Evolutionary conservation across 805 yeast species (phyloP).

Genomic region (Candida ascalaphidarum): DNA sequence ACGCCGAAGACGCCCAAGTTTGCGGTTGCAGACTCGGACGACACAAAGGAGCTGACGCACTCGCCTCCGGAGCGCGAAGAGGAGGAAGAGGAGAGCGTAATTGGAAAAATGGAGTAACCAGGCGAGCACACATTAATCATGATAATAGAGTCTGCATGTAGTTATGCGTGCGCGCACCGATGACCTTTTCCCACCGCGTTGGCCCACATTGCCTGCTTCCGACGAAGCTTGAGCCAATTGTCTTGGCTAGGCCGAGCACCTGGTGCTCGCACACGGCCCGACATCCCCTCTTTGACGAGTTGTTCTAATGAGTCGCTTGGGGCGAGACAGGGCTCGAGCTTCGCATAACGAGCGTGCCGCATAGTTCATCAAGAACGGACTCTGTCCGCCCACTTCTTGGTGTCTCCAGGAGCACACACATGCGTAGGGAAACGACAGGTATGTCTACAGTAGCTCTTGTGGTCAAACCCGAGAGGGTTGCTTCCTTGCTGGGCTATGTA

Average conservation of each 20-base stretch:
- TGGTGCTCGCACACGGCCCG: conserved; percentile 7
- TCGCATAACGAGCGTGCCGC: conserved; percentile 31
- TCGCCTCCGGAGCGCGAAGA: too few relatives aligned
- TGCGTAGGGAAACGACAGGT: conserved; percentile 1
- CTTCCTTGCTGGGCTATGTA: not conserved
- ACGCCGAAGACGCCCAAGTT: too few relatives aligned
- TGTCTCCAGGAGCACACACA: conserved; percentile 45
- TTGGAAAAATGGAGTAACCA: conserved; percentile 3
- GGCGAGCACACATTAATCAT: too few relatives aligned
- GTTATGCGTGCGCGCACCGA: too few relatives aligned
- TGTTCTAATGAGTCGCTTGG: conserved; percentile 34
- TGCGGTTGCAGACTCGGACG: too few relatives aligned
- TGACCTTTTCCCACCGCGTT: too few relatives aligned
- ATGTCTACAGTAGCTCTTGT: not conserved
- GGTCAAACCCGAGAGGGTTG: not conserved
- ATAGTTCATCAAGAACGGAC: conserved; percentile 36
- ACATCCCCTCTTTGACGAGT: conserved; percentile 29
- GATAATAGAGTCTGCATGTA: too few relatives aligned
- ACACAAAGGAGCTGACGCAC: too few relatives aligned
- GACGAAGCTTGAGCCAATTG: conserved; percentile 1
- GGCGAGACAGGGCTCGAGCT: conserved; percentile 18
- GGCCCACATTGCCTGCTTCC: too few relatives aligned
- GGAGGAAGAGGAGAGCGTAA: conserved; percentile 1
- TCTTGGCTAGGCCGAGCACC: conserved; percentile 10
- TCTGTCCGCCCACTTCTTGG: conserved; percentile 25